These are phyloP conservation scores for Aphanomyces astaci DNA, from an alignment of 352 stramenopile genomes.

Conservation along the genomic window DNA sequence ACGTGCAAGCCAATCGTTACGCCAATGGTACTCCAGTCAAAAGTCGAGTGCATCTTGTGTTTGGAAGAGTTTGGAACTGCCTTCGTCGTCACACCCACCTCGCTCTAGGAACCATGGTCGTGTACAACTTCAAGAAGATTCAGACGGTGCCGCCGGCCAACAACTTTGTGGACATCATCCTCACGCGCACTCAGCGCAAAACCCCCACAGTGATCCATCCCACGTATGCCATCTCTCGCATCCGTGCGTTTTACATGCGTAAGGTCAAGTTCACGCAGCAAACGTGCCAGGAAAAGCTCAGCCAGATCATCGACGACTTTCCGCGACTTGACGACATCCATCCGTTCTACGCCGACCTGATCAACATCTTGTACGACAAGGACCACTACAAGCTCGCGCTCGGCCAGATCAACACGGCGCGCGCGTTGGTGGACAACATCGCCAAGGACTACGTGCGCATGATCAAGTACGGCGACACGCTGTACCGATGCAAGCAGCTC, in stretches of 20 bases:
- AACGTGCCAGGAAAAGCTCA: slow-evolving; percentile 97
- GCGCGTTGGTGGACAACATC: slow-evolving; percentile 96
- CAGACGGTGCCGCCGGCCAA: slow-evolving; percentile 92
- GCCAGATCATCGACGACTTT: slow-evolving; percentile 97
- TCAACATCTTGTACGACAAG: slow-evolving; percentile 99
- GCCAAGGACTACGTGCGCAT: slow-evolving; percentile 98
- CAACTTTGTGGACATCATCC: slow-evolving; percentile 99
- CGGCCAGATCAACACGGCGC: slow-evolving; percentile 98
- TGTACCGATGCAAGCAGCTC: slow-evolving; percentile 99
- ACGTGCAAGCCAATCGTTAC: background rate
- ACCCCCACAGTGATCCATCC: slow-evolving; percentile 99
- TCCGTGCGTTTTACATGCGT: slow-evolving; percentile 94
- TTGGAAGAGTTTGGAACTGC: background rate
- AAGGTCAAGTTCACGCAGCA: slow-evolving; percentile 99
- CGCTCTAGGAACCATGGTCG: slow-evolving; percentile 75
- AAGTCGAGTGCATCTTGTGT: background rate
- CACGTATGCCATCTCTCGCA: slow-evolving; percentile 95
- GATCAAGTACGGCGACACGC: slow-evolving; percentile 99
- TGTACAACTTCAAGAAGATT: slow-evolving; percentile 99
- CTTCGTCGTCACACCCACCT: background rate
- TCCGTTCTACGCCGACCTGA: slow-evolving; percentile 99
- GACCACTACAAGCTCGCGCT: slow-evolving; percentile 99
- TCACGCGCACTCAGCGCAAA: slow-evolving; percentile 98
- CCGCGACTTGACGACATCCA: slow-evolving; percentile 96
- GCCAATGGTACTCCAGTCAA: background rate